Evolutionary conservation across 768 basidiomycete species (phyloP).

Genomic region (Russula sp.): DNA sequence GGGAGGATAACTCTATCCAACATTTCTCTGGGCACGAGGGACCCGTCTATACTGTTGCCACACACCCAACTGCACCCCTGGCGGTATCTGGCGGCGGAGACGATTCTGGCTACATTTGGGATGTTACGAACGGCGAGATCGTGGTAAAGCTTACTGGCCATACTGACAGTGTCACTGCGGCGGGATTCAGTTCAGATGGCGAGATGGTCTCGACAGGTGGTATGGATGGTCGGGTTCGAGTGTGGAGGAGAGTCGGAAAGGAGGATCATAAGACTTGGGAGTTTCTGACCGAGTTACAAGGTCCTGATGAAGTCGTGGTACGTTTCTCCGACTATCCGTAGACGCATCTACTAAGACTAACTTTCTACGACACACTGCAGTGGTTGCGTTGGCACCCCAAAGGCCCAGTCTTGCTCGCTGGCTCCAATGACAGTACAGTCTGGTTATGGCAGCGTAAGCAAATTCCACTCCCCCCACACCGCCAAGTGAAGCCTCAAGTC

Average conservation of each 20-base stretch:
- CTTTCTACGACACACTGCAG: slow-evolving; percentile 36
- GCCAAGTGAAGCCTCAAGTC: background rate
- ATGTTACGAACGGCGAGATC: slow-evolving; percentile 71
- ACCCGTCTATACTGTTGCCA: slow-evolving; percentile 80
- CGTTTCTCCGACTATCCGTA: background rate
- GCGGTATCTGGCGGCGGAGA: slow-evolving; percentile 94
- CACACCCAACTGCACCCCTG: slow-evolving; percentile 76
- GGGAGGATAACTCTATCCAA: slow-evolving; percentile 59
- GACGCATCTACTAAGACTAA: background rate
- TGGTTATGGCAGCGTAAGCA: slow-evolving; percentile 97
- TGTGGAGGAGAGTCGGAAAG: slow-evolving; percentile 83
- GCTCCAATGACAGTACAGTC: slow-evolving; percentile 86
- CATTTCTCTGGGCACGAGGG: slow-evolving; percentile 58
- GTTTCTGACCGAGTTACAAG: slow-evolving; percentile 87
- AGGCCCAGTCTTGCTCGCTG: slow-evolving; percentile 80
- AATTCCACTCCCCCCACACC: background rate
- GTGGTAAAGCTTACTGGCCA: slow-evolving; percentile 87
- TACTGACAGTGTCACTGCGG: slow-evolving; percentile 78
- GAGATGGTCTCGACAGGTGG: slow-evolving; percentile 93
- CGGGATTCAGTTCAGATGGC: slow-evolving; percentile 80
- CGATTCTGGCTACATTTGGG: slow-evolving; percentile 91
- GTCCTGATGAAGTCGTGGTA: slow-evolving; percentile 94
- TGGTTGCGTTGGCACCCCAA: slow-evolving; percentile 97
- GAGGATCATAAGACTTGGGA: slow-evolving; percentile 81
- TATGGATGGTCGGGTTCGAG: slow-evolving; percentile 91